Evolutionary conservation across 2,329 filamentous ascomycete genomes (phyloP).

Genomic region (Colletotrichum tamarilloi): DNA sequence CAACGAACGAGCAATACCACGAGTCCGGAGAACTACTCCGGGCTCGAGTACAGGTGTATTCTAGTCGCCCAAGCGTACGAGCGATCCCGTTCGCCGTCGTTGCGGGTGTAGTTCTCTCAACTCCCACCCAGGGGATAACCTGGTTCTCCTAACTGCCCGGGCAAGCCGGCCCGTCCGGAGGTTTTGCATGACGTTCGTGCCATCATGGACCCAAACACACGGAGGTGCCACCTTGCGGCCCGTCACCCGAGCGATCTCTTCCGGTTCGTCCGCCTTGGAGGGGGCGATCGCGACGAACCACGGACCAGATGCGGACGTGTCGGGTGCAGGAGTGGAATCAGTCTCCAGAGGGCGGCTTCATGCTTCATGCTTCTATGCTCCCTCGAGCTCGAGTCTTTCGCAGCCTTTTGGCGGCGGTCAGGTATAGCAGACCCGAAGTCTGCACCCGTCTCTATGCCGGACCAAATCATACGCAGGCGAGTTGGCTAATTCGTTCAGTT

Average conservation of each 20-base stretch:
- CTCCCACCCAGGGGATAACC: constrained; percentile 4
- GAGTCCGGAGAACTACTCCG: background rate
- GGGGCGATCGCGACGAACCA: constrained; percentile 15
- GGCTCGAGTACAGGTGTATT: background rate
- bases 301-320: background rate
- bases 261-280: constrained; percentile 1
- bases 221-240: constrained; percentile 22
- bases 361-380: background rate
- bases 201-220: constrained; percentile 8
- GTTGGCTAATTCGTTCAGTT: background rate
- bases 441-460: background rate
- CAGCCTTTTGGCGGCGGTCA: no score
- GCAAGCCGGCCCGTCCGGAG: constrained; percentile 21
- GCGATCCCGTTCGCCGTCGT: background rate
- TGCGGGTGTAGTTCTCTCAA: background rate
- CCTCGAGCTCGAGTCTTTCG: background rate
- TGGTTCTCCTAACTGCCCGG: background rate
- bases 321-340: background rate
- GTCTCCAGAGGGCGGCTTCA: background rate
- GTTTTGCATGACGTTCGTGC: constrained; percentile 10
- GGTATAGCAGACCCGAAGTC: background rate
- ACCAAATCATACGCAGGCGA: background rate
- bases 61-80: background rate
- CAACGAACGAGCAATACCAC: background rate
- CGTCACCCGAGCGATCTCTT: constrained; percentile 11